Evolutionary conservation across 768 basidiomycete genomes (phyloP).

Genomic region (Lentinula guzmanii): DNA sequence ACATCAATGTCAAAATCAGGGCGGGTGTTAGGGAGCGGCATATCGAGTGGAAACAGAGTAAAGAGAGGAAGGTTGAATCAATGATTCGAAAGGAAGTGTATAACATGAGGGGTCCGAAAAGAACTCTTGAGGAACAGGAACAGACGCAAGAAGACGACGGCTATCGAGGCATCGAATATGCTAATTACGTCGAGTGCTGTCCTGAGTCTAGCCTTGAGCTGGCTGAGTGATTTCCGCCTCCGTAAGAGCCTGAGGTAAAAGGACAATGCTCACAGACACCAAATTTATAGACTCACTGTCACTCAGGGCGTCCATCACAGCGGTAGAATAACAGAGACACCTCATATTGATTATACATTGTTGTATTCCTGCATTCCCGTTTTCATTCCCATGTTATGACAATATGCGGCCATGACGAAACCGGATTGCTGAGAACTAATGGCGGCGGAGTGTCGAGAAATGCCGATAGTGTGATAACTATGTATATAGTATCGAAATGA

Average conservation of each 20-base stretch:
- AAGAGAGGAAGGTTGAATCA: not conserved
- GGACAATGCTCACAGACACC: not conserved
- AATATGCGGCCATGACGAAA: not conserved
- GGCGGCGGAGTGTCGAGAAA: not conserved
- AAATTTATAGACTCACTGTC: not conserved
- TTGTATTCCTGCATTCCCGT: too few species aligned
- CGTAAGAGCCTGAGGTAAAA: not conserved
- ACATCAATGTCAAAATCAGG: not conserved
- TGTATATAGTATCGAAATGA: too few species aligned
- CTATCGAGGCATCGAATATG: not conserved
- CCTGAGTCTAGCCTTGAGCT: not conserved
- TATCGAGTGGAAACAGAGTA: not conserved
- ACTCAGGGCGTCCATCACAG: not conserved
- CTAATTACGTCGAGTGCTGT: not conserved
- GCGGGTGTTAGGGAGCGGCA: not conserved
- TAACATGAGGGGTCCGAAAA: not conserved
- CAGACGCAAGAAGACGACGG: not conserved
- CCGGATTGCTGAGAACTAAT: not conserved
- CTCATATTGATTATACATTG: not conserved
- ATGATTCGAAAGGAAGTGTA: not conserved
- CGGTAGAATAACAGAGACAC: not conserved
- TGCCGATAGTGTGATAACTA: too few species aligned
- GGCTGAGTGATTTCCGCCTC: not conserved
- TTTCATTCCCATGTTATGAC: not conserved
- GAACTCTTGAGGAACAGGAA: not conserved